A percentile compares a stretch with the other conserved stretches of the same genome.
phyloP scores from a whole-genome alignment of 805 yeast species.

The Saccharomycopsis babjevae region DNA sequence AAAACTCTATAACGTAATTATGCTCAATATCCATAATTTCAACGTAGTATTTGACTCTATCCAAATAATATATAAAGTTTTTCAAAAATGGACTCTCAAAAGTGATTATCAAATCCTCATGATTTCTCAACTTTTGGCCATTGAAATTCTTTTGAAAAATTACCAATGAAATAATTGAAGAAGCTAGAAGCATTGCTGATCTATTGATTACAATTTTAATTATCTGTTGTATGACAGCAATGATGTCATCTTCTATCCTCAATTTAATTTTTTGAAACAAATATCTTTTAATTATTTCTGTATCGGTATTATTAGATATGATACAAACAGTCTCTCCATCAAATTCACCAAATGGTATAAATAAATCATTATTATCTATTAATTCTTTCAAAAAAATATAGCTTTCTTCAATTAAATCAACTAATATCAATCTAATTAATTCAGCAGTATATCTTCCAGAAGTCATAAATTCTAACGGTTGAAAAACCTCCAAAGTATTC shows the following conservation, averaged over 20 bases:
- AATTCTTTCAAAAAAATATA: neutral
- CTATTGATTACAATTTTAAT: conserved; percentile 1
- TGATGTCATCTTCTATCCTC: neutral
- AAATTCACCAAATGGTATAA: neutral
- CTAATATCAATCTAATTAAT: neutral
- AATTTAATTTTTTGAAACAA: neutral
- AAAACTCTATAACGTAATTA: neutral
- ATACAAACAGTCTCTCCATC: neutral
- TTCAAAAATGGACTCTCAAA: conserved; percentile 17
- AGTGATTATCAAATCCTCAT: conserved; percentile 7
- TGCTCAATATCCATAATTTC: neutral
- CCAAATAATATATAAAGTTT: conserved; percentile 18
- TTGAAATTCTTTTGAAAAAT: conserved; percentile 10
- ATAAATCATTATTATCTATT: neutral
- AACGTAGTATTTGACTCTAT: conserved; percentile 4
- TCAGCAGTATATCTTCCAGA: conserved; percentile 12
- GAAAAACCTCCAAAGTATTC: conserved; percentile 1
- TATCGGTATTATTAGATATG: conserved; percentile 2
- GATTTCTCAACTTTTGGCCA: conserved; percentile 9
- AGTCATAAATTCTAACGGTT: conserved; percentile 8
- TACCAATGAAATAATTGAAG: conserved; percentile 4
- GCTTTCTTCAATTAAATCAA: neutral
- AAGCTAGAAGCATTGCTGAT: conserved; percentile 3
- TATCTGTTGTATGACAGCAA: neutral
- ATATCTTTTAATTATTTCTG: neutral